Evolutionary conservation across 2,329 filamentous ascomycete species (phyloP), one percentile per base, ranked within the genome.

Genomic region (Esteya vermicola): DNA sequence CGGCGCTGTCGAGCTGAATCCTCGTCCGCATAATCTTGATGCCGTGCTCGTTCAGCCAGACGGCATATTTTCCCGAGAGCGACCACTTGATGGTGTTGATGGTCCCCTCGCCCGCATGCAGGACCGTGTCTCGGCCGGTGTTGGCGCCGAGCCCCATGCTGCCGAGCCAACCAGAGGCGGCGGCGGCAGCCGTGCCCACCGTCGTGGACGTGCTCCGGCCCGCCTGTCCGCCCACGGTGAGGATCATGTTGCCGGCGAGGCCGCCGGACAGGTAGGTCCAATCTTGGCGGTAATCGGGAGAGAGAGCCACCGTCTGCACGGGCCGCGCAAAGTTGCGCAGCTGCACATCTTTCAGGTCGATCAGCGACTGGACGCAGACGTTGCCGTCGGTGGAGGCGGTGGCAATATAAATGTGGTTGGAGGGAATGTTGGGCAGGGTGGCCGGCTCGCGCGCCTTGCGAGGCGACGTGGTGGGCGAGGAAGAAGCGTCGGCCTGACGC

Each of bases 1-100:
- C 81, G 12, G 70, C 70, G 46, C 67, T 77, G 6, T 93, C 85
- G 6, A 95, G 68, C 49, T 88, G 76, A 18, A 93, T 55, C 54
- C 91, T 85, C 5, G 85, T 85, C 28, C 91, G 76, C 88, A 96
- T 96, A 45, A 98, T 91, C 57, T 95, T 95, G 55, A 96, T 93
- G 4, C 91, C 91, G 52, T 93, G 81, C 58, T 98, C 91, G 52
- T 96, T 98, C 31, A 93, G 71, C 91, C 91, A 98, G 0, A 79
- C 84, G 1, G 95, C 82, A 53, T 88, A 96, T 60, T 82, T 91
- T 1, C 91, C 89, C 0, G 85, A 89, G 31, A 89, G 57, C 0
- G 89, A 96, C 86, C 89, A 98, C 57, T 93, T 89, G 53, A 98
- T 91, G 4, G 79, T 82, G 55, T 77, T 89, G 47, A 98, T 91